These are phyloP conservation scores for Microthyrium microscopicum DNA, from an alignment of 2,329 filamentous ascomycete genomes.

Conservation along the genomic window DNA sequence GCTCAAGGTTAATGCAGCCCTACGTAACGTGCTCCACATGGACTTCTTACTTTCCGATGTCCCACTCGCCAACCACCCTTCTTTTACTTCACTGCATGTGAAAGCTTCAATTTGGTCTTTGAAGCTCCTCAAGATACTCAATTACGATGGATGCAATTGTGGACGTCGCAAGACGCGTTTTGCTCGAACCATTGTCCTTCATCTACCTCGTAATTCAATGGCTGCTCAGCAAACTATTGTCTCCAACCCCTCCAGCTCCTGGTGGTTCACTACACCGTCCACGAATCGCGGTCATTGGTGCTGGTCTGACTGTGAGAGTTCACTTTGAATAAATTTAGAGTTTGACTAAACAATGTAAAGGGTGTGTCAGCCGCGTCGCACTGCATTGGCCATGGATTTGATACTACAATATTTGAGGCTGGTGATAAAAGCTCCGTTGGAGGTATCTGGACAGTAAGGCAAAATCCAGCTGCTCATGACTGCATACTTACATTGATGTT, in stretches of 20 bases:
- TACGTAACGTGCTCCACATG: too few relatives aligned
- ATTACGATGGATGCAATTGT: too few relatives aligned
- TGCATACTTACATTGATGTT: slow-evolving; percentile 4
- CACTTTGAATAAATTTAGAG: too few relatives aligned
- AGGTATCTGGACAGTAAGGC: slow-evolving; percentile 61
- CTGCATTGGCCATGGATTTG: slow-evolving; percentile 72
- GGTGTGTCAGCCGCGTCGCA: slow-evolving; percentile 65
- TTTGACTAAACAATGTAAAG: too few relatives aligned
- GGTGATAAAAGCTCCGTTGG: slow-evolving; percentile 49
- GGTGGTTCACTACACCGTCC: slow-evolving; percentile 41
- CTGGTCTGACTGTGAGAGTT: slow-evolving; percentile 50
- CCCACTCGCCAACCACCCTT: too few relatives aligned
- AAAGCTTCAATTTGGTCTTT: too few relatives aligned
- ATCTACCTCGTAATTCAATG: slow-evolving; percentile 50
- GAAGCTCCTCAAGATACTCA: too few relatives aligned
- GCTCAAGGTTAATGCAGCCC: too few relatives aligned
- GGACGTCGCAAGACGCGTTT: too few relatives aligned
- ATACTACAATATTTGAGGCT: slow-evolving; percentile 63
- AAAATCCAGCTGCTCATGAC: slow-evolving; percentile 3
- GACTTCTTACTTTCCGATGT: too few relatives aligned
- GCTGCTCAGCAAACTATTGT: slow-evolving; percentile 46
- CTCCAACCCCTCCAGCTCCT: slow-evolving; percentile 50
- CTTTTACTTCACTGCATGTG: too few relatives aligned
- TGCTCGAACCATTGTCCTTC: slow-evolving; percentile 42
- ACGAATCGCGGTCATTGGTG: slow-evolving; percentile 31